Evolutionary conservation across 257 asterid species (phyloP).

Genomic region (Solanum medicagineum): DNA sequence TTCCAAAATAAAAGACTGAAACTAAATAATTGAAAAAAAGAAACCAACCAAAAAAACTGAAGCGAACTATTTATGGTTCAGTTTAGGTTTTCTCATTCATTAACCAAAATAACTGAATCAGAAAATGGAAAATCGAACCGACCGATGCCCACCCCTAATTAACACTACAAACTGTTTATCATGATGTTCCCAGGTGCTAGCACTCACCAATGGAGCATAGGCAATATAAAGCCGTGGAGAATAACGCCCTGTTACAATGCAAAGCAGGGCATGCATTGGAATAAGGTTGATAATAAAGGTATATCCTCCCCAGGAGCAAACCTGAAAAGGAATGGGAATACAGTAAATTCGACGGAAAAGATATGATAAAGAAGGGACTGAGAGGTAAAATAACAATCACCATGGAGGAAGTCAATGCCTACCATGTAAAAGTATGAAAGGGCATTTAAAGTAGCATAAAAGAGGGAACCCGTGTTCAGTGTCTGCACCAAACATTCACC

Average conservation of each 20-base stretch:
- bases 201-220: constrained; percentile 92
- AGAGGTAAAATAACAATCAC: neutral
- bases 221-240: constrained; percentile 95
- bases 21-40: neutral
- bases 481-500: constrained; percentile 44
- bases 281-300: constrained; percentile 96
- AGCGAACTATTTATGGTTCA: neutral
- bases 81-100: neutral
- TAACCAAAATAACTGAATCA: neutral
- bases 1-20: neutral
- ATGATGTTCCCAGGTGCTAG: neutral
- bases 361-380: neutral
- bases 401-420: constrained; percentile 2
- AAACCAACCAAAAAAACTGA: neutral
- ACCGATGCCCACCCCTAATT: neutral
- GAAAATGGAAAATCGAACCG: neutral
- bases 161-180: neutral
- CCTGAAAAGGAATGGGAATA: constrained; percentile 28
- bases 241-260: constrained; percentile 57
- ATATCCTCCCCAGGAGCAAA: constrained; percentile 99
- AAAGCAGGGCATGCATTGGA: constrained; percentile 96
- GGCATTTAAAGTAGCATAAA: constrained; percentile 88
- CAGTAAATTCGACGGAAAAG: neutral
- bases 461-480: constrained; percentile 93
- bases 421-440: constrained; percentile 98